Percentiles rank a stretch among this genome's conserved stretches.
phyloP scores from a whole-genome alignment of 129 eudicot genomes.

The Oenanthe sinensis region DNA sequence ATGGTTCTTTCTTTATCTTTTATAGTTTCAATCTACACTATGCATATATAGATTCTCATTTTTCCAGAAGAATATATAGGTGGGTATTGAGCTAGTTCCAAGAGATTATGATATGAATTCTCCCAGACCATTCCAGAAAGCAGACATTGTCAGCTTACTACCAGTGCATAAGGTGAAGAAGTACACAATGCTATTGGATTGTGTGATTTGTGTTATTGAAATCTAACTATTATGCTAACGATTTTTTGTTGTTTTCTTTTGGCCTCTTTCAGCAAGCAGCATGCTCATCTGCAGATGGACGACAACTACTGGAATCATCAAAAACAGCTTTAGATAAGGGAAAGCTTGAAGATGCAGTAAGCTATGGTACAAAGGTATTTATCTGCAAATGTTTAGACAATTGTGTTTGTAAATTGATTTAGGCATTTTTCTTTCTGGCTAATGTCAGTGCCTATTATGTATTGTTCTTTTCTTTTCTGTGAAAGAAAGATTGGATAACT shows the following conservation, averaged over 20 bases:
- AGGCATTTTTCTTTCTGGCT: neutral
- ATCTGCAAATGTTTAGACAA: neutral
- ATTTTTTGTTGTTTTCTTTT: slow-evolving; percentile 7
- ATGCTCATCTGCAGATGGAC: slow-evolving; percentile 98
- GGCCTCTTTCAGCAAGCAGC: slow-evolving; percentile 90
- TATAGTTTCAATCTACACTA: neutral
- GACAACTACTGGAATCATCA: slow-evolving; percentile 97
- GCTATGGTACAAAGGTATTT: slow-evolving; percentile 95
- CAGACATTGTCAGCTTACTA: slow-evolving; percentile 81
- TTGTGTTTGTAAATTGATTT: slow-evolving; percentile 3
- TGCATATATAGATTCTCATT: neutral
- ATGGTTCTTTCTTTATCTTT: neutral
- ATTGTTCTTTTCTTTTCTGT: neutral
- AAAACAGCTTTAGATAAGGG: slow-evolving; percentile 99
- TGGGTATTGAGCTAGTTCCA: slow-evolving; percentile 94
- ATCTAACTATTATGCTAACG: neutral
- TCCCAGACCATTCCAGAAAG: slow-evolving; percentile 66
- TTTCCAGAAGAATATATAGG: slow-evolving; percentile 34
- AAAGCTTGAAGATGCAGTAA: slow-evolving; percentile 98
- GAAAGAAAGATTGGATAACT: neutral
- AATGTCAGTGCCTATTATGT: neutral
- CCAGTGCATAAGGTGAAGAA: slow-evolving; percentile 92
- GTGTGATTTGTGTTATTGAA: neutral
- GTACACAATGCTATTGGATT: slow-evolving; percentile 1
- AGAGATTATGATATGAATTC: slow-evolving; percentile 95